These are phyloP conservation scores for Penicillium psychrosexuale DNA, from an alignment of 2,329 filamentous ascomycete genomes.

Conservation along the genomic window DNA sequence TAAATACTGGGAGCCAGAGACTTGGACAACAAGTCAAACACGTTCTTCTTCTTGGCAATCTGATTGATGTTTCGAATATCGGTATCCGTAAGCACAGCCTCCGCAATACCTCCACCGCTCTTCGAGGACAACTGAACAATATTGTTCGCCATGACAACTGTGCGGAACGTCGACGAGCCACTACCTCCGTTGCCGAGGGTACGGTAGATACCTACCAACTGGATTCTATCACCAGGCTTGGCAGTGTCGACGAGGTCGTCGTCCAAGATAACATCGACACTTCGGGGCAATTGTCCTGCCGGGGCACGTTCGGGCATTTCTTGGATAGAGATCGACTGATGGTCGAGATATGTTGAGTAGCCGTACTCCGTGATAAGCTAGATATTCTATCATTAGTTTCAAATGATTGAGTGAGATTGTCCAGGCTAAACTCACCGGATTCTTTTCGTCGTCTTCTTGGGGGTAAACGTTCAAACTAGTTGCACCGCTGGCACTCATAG, in stretches of 20 bases:
- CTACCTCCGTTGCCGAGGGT: slow-evolving; percentile 88
- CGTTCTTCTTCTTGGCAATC: slow-evolving; percentile 86
- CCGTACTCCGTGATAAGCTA: slow-evolving; percentile 89
- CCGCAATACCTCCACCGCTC: slow-evolving; percentile 87
- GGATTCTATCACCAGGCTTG: slow-evolving; percentile 93
- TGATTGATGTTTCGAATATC: slow-evolving; percentile 99
- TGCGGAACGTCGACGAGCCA: slow-evolving; percentile 92
- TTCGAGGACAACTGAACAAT: slow-evolving; percentile 93
- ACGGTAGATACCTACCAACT: slow-evolving; percentile 93
- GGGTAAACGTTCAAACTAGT: slow-evolving; percentile 91
- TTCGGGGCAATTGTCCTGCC: slow-evolving; percentile 88
- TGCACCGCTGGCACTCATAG: slow-evolving; percentile 84
- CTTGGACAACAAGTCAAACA: slow-evolving; percentile 89
- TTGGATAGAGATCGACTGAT: slow-evolving; percentile 96
- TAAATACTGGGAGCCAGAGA: slow-evolving; percentile 95
- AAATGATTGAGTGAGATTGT: background rate
- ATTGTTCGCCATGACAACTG: slow-evolving; percentile 89
- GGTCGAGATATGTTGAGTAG: slow-evolving; percentile 90
- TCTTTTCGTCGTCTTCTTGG: slow-evolving; percentile 87
- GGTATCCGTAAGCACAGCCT: slow-evolving; percentile 88
- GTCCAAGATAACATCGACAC: slow-evolving; percentile 94
- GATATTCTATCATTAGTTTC: background rate
- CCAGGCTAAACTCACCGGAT: slow-evolving; percentile 55
- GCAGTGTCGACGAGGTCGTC: slow-evolving; percentile 93
- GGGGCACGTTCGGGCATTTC: slow-evolving; percentile 98